A percentile compares a stretch with the other conserved stretches of the same genome.
Evolutionary conservation across 2,329 filamentous ascomycete species (phyloP).

Genomic region (Ophiocordyceps robertsii): DNA sequence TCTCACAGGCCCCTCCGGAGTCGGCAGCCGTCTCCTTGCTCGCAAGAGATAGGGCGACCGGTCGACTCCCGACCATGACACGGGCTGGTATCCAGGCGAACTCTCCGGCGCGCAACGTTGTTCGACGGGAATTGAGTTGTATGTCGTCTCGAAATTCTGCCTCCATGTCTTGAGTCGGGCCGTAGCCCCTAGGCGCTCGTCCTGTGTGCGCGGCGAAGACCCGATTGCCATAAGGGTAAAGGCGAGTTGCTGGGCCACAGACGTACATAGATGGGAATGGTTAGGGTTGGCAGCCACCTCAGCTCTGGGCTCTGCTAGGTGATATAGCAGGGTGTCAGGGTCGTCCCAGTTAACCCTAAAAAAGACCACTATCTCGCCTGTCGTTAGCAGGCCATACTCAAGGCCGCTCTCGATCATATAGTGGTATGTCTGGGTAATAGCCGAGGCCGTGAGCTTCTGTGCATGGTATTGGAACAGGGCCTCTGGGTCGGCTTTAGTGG

Average conservation of each 20-base stretch:
- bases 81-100: too few relatives aligned
- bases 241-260: too few relatives aligned
- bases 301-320: slow-evolving; percentile 14
- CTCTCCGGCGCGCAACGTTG: slow-evolving; percentile 2
- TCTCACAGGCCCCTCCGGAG: too few relatives aligned
- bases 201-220: background rate
- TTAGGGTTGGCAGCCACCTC: slow-evolving; percentile 4
- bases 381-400: slow-evolving; percentile 27
- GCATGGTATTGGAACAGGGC: slow-evolving; percentile 20
- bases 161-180: slow-evolving; percentile 3
- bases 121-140: slow-evolving; percentile 8
- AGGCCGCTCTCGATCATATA: slow-evolving; percentile 35
- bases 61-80: slow-evolving; percentile 2
- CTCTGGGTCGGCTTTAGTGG: slow-evolving; percentile 11
- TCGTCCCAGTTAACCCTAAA: slow-evolving; percentile 20
- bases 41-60: slow-evolving; percentile 4
- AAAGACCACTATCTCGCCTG: slow-evolving; percentile 29
- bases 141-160: slow-evolving; percentile 11
- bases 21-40: background rate
- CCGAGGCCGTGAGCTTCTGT: slow-evolving; percentile 22
- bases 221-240: background rate
- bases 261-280: too few relatives aligned
- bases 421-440: slow-evolving; percentile 33
- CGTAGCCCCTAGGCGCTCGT: slow-evolving; percentile 7
- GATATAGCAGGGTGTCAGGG: slow-evolving; percentile 15